These are phyloP conservation scores for Gastroboletus turbinatus DNA, from an alignment of 1,284 basidiomycete genomes.

Conservation along the genomic window DNA sequence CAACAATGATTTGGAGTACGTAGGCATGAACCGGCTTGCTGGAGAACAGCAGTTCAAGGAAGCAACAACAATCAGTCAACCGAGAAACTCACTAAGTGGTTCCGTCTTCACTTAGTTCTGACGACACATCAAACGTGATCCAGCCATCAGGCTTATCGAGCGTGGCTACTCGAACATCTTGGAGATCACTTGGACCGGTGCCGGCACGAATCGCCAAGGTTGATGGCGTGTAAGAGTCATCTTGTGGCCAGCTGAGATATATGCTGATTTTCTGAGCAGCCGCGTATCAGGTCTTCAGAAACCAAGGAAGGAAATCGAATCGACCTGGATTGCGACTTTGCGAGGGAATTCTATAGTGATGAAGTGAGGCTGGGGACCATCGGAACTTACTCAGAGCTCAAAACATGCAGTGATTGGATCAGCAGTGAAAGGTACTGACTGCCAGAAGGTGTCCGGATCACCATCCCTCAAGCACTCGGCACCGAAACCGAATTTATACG, in stretches of 20 bases:
- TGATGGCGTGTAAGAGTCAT: conserved; percentile 97
- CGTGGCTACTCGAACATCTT: conserved; percentile 85
- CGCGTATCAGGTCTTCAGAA: background rate
- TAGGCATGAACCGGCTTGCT: conserved; percentile 89
- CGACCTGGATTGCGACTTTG: conserved; percentile 86
- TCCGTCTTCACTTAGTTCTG: conserved; percentile 76
- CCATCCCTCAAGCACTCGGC: conserved; percentile 88
- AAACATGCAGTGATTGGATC: background rate
- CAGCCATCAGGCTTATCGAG: conserved; percentile 93
- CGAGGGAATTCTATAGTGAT: conserved; percentile 93
- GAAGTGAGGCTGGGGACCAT: conserved; percentile 96
- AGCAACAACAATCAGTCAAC: background rate
- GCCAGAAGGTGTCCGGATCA: conserved; percentile 95
- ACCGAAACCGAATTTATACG: conserved; percentile 95
- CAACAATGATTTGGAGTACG: conserved; percentile 86
- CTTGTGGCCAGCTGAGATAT: conserved; percentile 81
- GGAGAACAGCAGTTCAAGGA: conserved; percentile 1
- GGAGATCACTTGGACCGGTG: conserved; percentile 88
- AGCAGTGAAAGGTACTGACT: conserved; percentile 59
- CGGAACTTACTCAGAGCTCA: conserved; percentile 62
- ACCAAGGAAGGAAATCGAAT: background rate
- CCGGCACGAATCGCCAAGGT: conserved; percentile 90
- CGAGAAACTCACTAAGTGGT: conserved; percentile 55
- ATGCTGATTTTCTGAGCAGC: conserved; percentile 82
- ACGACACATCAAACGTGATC: conserved; percentile 87